Evolutionary conservation across 2,329 filamentous ascomycete genomes (phyloP), one percentile per base, ranked within the genome.

Genomic region (Apiospora hydei): DNA sequence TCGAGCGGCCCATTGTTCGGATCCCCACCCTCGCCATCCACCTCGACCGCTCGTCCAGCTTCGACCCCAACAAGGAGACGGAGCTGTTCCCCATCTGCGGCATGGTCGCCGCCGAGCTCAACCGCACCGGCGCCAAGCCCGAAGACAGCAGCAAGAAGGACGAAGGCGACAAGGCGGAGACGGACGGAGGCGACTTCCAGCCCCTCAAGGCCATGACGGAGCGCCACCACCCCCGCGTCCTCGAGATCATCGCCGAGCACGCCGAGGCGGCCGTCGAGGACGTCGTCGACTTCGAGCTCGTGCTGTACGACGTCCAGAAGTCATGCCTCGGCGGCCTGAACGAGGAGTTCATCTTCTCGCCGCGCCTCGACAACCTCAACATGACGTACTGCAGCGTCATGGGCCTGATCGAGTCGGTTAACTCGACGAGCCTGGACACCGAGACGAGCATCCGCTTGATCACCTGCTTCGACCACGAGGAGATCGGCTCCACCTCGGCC

Each of bases 261-360:
- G 92, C 93, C 1, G 92, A 89, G 8, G 92, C 93, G 46, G 83
- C 89, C 24, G 87, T 92, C 0, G 85, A 90, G 3, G 91, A 95
- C 73, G 88, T 99, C 24, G 85, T 96, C 68, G 96, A 99, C 83
- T 99, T 99, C 78, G 96, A 99, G 84, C 90, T 98, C 78, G 90
- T 98, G n/a, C 91, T 99, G 57, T 99, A 97, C 83, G 96, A 99
- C 82, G 97, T 95, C 13, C 96, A 99, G 80, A 93, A 96, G 80
- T 90, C 95, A 0, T 94, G 91, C 80, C 89, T 99, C 21, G 96
- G 96, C 72, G 96, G 96, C 47, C 84, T 99, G 76, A 93, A 94
- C 81, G 93, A 98, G 79, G 96, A 99, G 83, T 93, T 99, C 81
- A 94, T 99, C 84, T 98, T 96, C 85, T 98, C 96, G 3, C 91